Base-by-base conservation (phyloP, 805 yeast genomes). In the Saccharomycopsis synnaedendra region DNA sequence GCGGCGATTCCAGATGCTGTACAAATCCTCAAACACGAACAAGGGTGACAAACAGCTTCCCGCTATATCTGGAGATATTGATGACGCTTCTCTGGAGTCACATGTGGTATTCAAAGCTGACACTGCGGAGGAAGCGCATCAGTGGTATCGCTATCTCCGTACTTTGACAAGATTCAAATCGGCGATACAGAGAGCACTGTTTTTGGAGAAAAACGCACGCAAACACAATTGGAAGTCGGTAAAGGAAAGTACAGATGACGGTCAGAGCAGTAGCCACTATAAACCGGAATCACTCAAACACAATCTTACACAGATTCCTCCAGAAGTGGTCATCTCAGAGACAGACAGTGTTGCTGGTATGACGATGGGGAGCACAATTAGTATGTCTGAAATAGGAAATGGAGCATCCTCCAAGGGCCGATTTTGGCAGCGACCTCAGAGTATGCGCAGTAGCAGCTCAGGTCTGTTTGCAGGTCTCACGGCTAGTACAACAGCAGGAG, bases 101-200 rank as follows among this genome's bases (percentile, higher is more conserved):
- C 36, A 50, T 30, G 50, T 46, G 19, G 19, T 19, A 19, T 19
- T 19, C 19, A 19, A 19, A 19, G 19, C 19, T 19, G 19, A 19
- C 19, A 19, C 19, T 10, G 48, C 40, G 10, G 44, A 47, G 29
- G 51, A 50, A 19, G 19, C 47, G 10, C 39, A 43, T 10, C 9
- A 43, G 38, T 50, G 53, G 53, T 50, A 50, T 36, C 46, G 47
- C n/a, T 50, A 47, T 39, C 40, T 50, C 9, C 46, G 47, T 33
- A 34, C n/a, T n/a, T 9, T 34, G 36, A 34, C 36, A n/a, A 8
- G 8, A n/a, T 34, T 34, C 36, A 34, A 34, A n/a, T 8, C 8
- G 8, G 36, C 36, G 10, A 9, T 34, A 9, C 10, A 8, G n/a
- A 34, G 36, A n/a, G 36, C 36, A n/a, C 8, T n/a, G n/a, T 34